Conservation (phyloP, 2,329 filamentous ascomycete genomes). For the Curvularia lunata region DNA sequence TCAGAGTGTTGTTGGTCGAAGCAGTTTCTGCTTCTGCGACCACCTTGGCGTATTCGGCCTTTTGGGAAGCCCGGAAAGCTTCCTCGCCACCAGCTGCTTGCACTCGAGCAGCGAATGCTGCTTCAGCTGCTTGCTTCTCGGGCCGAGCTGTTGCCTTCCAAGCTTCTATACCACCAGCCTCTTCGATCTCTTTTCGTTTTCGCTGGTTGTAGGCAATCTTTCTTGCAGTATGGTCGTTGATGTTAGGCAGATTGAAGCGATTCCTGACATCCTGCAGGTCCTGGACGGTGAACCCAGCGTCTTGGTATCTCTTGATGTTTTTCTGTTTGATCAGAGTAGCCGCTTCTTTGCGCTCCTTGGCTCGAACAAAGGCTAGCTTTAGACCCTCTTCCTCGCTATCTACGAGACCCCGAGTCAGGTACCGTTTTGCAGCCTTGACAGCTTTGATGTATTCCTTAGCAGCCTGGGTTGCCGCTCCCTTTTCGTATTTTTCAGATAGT, state of each 20-base stretch:
- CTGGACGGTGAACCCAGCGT: conserved; percentile 20
- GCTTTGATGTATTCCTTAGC: conserved; percentile 25
- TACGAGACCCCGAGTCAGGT: conserved; percentile 25
- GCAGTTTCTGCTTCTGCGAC: conserved; percentile 32
- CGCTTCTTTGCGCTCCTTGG: conserved; percentile 24
- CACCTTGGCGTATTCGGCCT: conserved; percentile 16
- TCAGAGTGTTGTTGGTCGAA: conserved; percentile 20
- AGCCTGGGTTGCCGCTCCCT: conserved; percentile 9
- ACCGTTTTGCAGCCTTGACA: conserved; percentile 25
- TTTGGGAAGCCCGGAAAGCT: conserved; percentile 16
- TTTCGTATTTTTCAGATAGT: conserved; percentile 10
- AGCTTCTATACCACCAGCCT: conserved; percentile 26
- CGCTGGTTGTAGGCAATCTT: conserved; percentile 26
- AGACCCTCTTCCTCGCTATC: conserved; percentile 34
- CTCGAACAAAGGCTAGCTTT: conserved; percentile 34
- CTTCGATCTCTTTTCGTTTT: conserved; percentile 19
- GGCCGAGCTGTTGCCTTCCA: conserved; percentile 17
- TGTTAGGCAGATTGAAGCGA: conserved; percentile 20
- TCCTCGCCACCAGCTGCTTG: conserved; percentile 23
- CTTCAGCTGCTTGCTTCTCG: conserved; percentile 19
- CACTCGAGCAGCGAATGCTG: conserved; percentile 19
- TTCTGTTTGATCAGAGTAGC: conserved; percentile 10
- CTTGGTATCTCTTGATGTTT: conserved; percentile 18
- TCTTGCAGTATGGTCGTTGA: conserved; percentile 12
- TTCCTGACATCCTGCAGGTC: conserved; percentile 21